phyloP scores from a whole-genome alignment of 1,284 basidiomycete species.

The Uromyces viciae-fabae region DNA sequence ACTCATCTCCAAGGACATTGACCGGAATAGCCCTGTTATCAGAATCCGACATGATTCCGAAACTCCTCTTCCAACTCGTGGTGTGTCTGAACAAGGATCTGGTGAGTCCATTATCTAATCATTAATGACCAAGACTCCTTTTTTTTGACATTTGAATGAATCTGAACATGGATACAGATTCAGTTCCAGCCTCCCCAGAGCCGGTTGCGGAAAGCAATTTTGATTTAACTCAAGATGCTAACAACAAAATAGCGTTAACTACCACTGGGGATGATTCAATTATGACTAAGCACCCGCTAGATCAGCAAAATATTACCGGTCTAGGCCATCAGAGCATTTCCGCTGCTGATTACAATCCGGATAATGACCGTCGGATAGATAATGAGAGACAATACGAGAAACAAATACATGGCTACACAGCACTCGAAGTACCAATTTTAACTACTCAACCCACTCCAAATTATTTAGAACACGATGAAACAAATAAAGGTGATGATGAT shows the following conservation, averaged over 20 bases:
- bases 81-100: constrained; percentile 33
- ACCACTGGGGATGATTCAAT: constrained; percentile 9
- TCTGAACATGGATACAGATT: constrained; percentile 9
- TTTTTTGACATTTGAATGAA: neutral
- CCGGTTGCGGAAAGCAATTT: constrained; percentile 41
- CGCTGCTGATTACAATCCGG: constrained; percentile 90
- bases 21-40: constrained; percentile 21
- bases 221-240: constrained; percentile 43
- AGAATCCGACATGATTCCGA: constrained; percentile 34
- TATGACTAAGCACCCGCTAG: constrained; percentile 22
- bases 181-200: constrained; percentile 36
- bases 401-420: constrained; percentile 35
- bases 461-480: constrained; percentile 56
- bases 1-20: neutral
- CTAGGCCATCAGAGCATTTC: constrained; percentile 59
- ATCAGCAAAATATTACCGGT: constrained; percentile 28
- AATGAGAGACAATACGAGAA: constrained; percentile 63
- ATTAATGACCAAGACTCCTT: neutral
- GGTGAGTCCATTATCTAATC: neutral
- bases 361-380: constrained; percentile 74
- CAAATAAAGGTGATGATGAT: constrained; percentile 63
- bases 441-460: constrained; percentile 55
- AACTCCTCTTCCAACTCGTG: constrained; percentile 35
- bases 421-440: constrained; percentile 55
- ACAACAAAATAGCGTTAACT: neutral